Evolutionary conservation across 2,329 filamentous ascomycete genomes (phyloP).

Genomic region (Fusarium sp.): DNA sequence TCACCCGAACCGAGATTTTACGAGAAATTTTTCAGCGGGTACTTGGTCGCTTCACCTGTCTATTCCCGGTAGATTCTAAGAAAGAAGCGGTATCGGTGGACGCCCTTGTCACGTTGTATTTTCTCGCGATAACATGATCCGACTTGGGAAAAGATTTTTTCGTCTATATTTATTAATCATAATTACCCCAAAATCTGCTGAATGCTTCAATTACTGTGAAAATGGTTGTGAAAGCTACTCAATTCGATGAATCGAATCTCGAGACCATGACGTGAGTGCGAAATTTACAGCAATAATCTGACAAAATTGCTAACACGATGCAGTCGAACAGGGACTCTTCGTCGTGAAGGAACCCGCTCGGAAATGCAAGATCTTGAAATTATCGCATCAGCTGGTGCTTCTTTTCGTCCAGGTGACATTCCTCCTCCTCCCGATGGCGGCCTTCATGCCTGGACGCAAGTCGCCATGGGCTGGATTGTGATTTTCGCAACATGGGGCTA

Average conservation of each 20-base stretch:
- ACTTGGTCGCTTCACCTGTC: neutral
- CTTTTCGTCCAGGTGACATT: conserved; percentile 14
- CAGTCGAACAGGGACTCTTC: conserved; percentile 4
- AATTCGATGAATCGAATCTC: neutral
- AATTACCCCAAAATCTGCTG: neutral
- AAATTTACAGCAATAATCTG: rapidly evolving
- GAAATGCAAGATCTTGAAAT: conserved; percentile 25
- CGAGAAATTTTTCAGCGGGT: neutral
- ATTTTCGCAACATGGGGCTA: conserved; percentile 60
- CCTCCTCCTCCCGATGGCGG: conserved; percentile 47
- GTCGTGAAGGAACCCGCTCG: conserved; percentile 9
- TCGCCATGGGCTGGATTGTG: conserved; percentile 56
- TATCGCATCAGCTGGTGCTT: conserved; percentile 24
- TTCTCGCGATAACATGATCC: neutral
- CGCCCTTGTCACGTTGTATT: neutral
- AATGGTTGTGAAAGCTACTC: conserved; percentile 4
- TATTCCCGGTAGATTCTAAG: neutral
- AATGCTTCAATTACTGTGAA: neutral
- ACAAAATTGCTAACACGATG: neutral
- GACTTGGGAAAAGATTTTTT: neutral
- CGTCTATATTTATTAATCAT: neutral
- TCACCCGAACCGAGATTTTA: conserved; percentile 5
- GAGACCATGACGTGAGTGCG: conserved; percentile 12
- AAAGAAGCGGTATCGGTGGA: conserved; percentile 5
- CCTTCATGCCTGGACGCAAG: conserved; percentile 53